Base-by-base conservation (phyloP, 2,329 filamentous ascomycete species). In the Trichoderma cornu-damae region DNA sequence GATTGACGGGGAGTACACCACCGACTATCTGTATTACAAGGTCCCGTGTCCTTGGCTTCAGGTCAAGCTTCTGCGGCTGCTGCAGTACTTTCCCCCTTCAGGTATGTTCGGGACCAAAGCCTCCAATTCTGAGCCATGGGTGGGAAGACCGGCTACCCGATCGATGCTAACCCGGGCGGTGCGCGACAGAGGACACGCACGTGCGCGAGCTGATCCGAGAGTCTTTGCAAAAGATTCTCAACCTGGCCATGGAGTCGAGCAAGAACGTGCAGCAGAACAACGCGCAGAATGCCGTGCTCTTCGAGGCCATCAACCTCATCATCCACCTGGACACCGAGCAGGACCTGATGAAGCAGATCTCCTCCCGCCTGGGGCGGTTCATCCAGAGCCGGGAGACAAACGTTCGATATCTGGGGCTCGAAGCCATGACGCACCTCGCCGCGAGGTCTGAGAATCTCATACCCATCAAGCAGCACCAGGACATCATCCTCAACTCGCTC, bases 261-360 rank as follows among this genome's bases (percentile, higher is more conserved):
- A 99, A 97, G 76, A 99, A 99, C 66, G 94, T 99, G 14, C 94
- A 99, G 73, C 94, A 99, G 70, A 99, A 99, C 73, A 99, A 99
- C 69, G 94, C 94, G 0, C 94, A 97, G 69, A 99, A 99, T 68
- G 94, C 94, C 0, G 91, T 99, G 12, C 80, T 99, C 1, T 99
- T 99, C 68, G 94, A 99, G 77, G 95, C 94, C 22, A 99, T 99
- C 72, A 96, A 99, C 69, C 83, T 99, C 43, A 94, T 96, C 65
- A 99, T 99, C 63, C 94, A 99, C 69, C 82, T 99, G 22, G 94
- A 97, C 65, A 96, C 91, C 0, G 94, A 99, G 71, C 89, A 93
- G 63, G 88, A 87, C 20, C 78, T 99, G 53, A 96, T 99, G 91
- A 87, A 96, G 67, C 92, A 97, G 67, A 96, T 99, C 61, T 97